phyloP scores from a whole-genome alignment of 177 flowering plant species.

The Tripterygium wilfordii region DNA sequence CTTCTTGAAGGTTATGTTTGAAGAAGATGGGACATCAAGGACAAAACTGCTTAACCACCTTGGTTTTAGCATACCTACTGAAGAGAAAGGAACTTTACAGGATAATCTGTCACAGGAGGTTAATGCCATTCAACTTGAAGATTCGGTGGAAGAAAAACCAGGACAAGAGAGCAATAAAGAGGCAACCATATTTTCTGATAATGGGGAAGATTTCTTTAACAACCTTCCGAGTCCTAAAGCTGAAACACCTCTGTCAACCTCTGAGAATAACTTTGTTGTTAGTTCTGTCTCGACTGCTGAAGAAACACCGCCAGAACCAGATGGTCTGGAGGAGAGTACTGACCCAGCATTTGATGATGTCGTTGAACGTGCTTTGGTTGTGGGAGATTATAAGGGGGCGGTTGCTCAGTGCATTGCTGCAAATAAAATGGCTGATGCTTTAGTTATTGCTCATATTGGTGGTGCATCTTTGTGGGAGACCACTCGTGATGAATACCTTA shows the following conservation, averaged over 20 bases:
- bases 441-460: conserved; percentile 93
- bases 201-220: conserved; percentile 96
- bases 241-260: conserved; percentile 50
- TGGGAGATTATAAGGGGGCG: conserved; percentile 94
- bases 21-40: conserved; percentile 91
- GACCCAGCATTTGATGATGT: conserved; percentile 66
- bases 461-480: conserved; percentile 83
- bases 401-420: conserved; percentile 75
- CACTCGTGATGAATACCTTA: conserved; percentile 87
- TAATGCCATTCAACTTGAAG: conserved; percentile 44
- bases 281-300: conserved; percentile 30
- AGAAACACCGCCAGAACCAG: conserved; percentile 34
- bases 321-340: conserved; percentile 41
- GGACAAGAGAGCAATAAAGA: conserved; percentile 27
- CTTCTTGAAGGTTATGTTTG: conserved; percentile 93
- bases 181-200: conserved; percentile 41
- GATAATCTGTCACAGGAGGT: conserved; percentile 55
- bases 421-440: conserved; percentile 91
- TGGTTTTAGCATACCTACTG: conserved; percentile 60
- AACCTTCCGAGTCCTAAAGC: conserved; percentile 95
- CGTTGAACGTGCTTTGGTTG: conserved; percentile 86
- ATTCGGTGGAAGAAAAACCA: conserved; percentile 25
- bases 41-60: conserved; percentile 74
- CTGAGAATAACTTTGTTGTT: conserved; percentile 32
- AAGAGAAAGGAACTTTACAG: conserved; percentile 29